phyloP scores from a whole-genome alignment of 2,329 filamentous ascomycete genomes.

The Aspergillus sojae region DNA sequence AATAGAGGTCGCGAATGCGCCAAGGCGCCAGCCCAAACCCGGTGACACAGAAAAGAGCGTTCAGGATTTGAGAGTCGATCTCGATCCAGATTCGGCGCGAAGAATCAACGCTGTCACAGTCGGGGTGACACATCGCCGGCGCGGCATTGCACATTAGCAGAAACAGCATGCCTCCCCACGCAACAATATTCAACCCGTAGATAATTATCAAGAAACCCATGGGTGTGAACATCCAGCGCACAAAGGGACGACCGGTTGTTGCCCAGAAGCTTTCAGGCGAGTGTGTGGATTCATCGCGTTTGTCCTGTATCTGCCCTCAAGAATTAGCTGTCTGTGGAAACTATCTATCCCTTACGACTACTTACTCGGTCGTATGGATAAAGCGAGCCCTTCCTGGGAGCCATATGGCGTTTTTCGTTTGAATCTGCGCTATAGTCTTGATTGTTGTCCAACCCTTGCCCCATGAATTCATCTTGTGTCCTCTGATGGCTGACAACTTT shows the following conservation, averaged over 20 bases:
- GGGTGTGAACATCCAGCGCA: constrained; percentile 69
- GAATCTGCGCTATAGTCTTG: neutral
- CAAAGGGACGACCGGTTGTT: neutral
- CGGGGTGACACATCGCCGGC: constrained; percentile 55
- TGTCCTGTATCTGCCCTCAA: neutral
- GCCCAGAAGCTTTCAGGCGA: neutral
- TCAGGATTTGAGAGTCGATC: constrained; percentile 79
- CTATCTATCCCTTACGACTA: no score
- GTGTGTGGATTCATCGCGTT: neutral
- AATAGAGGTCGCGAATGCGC: constrained; percentile 80
- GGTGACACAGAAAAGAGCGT: constrained; percentile 82
- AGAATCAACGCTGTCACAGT: constrained; percentile 73
- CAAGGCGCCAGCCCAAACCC: constrained; percentile 83
- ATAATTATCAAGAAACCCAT: constrained; percentile 75
- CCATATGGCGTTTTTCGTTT: neutral
- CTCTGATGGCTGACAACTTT: neutral
- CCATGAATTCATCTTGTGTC: neutral
- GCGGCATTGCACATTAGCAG: constrained; percentile 76
- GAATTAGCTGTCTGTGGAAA: neutral
- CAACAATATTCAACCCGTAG: constrained; percentile 80
- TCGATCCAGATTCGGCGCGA: constrained; percentile 84
- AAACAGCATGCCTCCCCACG: constrained; percentile 91
- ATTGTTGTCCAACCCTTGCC: neutral
- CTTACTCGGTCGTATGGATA: neutral
- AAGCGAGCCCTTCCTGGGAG: neutral